phyloP scores from a whole-genome alignment of 176 grass and related monocot species.

The Neostapfia colusana region DNA sequence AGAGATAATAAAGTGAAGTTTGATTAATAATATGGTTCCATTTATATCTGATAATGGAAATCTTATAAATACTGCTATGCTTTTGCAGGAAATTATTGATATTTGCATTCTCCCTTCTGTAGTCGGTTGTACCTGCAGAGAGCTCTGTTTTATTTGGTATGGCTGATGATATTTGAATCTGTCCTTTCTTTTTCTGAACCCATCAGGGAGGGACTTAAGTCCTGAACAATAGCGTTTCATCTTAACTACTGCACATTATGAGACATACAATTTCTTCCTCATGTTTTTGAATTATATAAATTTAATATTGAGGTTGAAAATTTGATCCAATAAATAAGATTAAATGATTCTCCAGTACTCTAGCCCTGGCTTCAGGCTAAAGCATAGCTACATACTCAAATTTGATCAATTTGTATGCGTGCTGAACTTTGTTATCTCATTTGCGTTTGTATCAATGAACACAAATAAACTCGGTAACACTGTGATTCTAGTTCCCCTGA shows the following conservation, averaged over 20 bases:
- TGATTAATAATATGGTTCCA: conserved; percentile 1
- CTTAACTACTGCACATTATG: conserved; percentile 2
- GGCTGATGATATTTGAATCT: conserved; percentile 12
- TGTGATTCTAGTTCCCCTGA: not conserved
- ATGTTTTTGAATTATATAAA: conserved; percentile 10
- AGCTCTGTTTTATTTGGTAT: conserved; percentile 28
- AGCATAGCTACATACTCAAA: not conserved
- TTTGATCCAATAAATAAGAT: not conserved
- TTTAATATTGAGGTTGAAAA: conserved; percentile 2
- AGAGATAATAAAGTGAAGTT: not conserved
- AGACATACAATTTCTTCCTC: not conserved
- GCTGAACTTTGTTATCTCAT: not conserved
- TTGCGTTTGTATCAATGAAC: not conserved
- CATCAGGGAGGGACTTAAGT: not conserved
- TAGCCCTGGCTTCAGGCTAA: not conserved
- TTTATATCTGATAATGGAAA: not conserved
- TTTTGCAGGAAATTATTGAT: conserved; percentile 25
- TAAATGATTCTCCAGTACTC: not conserved
- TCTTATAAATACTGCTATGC: not conserved
- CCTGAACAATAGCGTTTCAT: not conserved
- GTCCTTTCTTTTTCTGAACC: not conserved
- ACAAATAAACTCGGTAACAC: not conserved
- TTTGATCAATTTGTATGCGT: conserved; percentile 2
- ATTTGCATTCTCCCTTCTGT: conserved; percentile 11
- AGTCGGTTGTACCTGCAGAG: not conserved